A percentile compares a stretch with the other conserved stretches of the same genome.
Conservation (phyloP, 805 yeast species). For the Hanseniaspora meyeri region DNA sequence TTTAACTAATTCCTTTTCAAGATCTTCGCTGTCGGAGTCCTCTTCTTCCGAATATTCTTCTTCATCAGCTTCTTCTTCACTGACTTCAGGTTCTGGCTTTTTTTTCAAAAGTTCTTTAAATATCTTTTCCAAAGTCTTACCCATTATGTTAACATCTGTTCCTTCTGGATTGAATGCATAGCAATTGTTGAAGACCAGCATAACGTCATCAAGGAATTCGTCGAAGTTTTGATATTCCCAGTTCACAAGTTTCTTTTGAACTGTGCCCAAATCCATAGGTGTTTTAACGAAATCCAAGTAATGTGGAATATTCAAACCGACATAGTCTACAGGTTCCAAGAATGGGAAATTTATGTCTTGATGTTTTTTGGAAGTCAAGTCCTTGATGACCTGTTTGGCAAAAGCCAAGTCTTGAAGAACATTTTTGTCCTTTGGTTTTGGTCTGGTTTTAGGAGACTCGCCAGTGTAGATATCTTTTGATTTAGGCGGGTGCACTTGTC, state of each 20-base stretch:
- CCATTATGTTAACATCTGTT: conserved; percentile 92
- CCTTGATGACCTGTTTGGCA: conserved; percentile 71
- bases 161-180: conserved; percentile 91
- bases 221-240: conserved; percentile 83
- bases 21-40: conserved; percentile 35
- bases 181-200: conserved; percentile 78
- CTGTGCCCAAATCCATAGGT: conserved; percentile 91
- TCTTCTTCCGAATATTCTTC: conserved; percentile 26
- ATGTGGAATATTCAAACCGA: conserved; percentile 82
- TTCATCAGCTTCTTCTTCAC: conserved; percentile 30
- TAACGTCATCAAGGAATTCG: conserved; percentile 71
- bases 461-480: conserved; percentile 80
- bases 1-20: conserved; percentile 49
- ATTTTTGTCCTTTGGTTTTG: conserved; percentile 80
- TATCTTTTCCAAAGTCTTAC: conserved; percentile 74
- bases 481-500: conserved; percentile 93
- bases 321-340: conserved; percentile 87
- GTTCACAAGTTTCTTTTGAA: conserved; percentile 65
- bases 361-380: conserved; percentile 69
- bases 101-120: conserved; percentile 84
- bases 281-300: conserved; percentile 74
- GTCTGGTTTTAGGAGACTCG: conserved; percentile 36
- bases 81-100: conserved; percentile 43
- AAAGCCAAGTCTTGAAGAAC: conserved; percentile 79
- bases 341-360: conserved; percentile 81